Percentiles rank a stretch among this genome's conserved stretches.
phyloP scores from a whole-genome alignment of 2,329 filamentous ascomycete genomes.

The Didymella pinodella region DNA sequence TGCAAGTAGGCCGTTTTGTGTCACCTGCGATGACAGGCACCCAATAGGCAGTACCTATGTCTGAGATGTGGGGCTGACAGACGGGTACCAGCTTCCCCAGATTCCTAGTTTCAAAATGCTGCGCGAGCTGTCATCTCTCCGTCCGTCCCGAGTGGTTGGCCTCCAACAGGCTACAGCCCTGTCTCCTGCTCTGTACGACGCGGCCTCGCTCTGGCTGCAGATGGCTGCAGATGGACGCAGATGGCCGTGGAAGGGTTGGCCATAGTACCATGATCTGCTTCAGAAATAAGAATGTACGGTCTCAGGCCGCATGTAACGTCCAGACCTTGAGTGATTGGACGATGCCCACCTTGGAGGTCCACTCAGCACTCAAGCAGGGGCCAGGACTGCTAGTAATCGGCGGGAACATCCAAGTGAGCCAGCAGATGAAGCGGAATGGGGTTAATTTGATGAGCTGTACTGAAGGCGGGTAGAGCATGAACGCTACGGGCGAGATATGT shows the following conservation, averaged over 20 bases:
- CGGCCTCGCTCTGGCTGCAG: slow-evolving; percentile 13
- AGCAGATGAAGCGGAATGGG: background rate
- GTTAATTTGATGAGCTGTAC: background rate
- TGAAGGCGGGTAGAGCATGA: background rate
- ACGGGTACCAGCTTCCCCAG: slow-evolving; percentile 34
- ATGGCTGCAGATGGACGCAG: slow-evolving; percentile 13
- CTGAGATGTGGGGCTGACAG: slow-evolving; percentile 24
- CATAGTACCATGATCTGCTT: slow-evolving; percentile 9
- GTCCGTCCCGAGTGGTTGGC: slow-evolving; percentile 8
- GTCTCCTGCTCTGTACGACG: slow-evolving; percentile 24
- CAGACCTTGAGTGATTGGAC: background rate
- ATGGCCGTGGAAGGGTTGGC: background rate
- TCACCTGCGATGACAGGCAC: slow-evolving; percentile 17
- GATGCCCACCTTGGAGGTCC: background rate
- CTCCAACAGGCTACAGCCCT: slow-evolving; percentile 9
- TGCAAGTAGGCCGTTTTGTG: slow-evolving; percentile 28
- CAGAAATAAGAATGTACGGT: background rate
- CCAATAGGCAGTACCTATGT: background rate
- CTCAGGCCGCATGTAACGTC: background rate
- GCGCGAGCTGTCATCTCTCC: slow-evolving; percentile 26
- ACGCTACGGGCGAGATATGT: slow-evolving; percentile 3
- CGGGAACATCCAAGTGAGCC: background rate
- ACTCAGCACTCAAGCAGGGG: background rate
- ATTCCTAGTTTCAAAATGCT: slow-evolving; percentile 17
- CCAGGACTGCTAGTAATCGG: background rate